Conservation (phyloP, 1,284 basidiomycete genomes). For the Boletus sp. region DNA sequence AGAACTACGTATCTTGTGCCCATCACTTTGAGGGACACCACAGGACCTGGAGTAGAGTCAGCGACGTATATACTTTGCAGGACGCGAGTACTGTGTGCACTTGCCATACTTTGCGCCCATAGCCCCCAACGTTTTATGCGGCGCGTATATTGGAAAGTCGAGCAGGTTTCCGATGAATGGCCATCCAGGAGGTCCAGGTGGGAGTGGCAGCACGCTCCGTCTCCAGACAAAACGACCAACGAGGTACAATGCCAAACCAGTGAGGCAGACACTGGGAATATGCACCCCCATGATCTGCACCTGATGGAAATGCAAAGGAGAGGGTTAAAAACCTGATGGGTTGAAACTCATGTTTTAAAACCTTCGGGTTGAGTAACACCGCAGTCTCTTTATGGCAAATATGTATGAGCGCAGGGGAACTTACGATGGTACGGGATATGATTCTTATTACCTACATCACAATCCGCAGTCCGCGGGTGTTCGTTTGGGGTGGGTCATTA, state of each 20-base stretch:
- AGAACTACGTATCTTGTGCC: not conserved
- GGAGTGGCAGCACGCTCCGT: not conserved
- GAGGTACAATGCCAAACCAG: not conserved
- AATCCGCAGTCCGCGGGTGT: no score
- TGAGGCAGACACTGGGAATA: not conserved
- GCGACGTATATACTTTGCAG: not conserved
- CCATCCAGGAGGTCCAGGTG: slow-evolving; percentile 2
- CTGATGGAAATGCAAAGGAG: not conserved
- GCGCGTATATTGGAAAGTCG: not conserved
- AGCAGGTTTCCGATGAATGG: slow-evolving; percentile 4
- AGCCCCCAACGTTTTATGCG: not conserved
- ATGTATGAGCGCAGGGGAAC: no score
- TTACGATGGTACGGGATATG: no score
- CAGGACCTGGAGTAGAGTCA: not conserved
- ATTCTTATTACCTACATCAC: no score
- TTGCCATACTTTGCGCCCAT: not conserved
- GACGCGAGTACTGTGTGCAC: not conserved
- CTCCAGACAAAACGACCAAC: not conserved
- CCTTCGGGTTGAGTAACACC: no score
- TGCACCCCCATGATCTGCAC: not conserved
- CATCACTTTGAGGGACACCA: not conserved
- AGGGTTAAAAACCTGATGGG: not conserved
- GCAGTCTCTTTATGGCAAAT: no score
- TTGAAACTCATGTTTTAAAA: not conserved
- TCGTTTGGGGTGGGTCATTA: no score